Evolutionary conservation across 169 alveolate genomes (phyloP), one percentile per base, ranked within the genome.

Genomic region (Plasmodium knowlesi): DNA sequence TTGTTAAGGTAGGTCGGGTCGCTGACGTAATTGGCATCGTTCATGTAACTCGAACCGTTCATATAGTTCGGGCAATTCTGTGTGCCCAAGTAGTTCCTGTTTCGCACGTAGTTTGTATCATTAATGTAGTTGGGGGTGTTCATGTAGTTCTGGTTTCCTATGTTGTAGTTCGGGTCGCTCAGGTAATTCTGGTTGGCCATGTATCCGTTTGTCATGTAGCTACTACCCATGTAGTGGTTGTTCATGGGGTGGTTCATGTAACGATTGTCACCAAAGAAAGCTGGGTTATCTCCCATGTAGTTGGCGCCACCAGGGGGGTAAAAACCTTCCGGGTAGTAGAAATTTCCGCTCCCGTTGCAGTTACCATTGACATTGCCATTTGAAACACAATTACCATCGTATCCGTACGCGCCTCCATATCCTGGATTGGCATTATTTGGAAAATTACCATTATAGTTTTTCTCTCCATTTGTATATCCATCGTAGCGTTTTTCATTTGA

Each of bases 201-300:
- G 32, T 37, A 76, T 8, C 32, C 61, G 19, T n/a, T 19, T 5
- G 22, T 14, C 50, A 37, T 32, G 61, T 76, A 37, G 37, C 28
- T 41, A 8, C 50, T 14, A 1, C 37, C 37, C 76, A 67, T 67
- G 76, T 67, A 67, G n/a, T 67, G 76, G 14, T 67, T 37, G 37
- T 67, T 67, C 54, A 85, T 39, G 37, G 53, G 93, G 54, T 82
- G 90, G 43, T 73, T 85, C n/a, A 73, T 22, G 57, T 85, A 85
- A 19, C 85, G 78, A 34, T 85, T 72, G 80, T 85, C 70, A 12
- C 61, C 61, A 53, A 43, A 85, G 79, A 85, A 85, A 19, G 85
- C 28, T 12, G 81, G 73, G 41, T 74, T 61, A 14, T 85, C 93
- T 73, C 80, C 80, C 22, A 85, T 67, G 54, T 85, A 85, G 61